These are phyloP conservation scores for Talaromyces sp. DNA, from an alignment of 2,329 filamentous ascomycete species.

Conservation along the genomic window DNA sequence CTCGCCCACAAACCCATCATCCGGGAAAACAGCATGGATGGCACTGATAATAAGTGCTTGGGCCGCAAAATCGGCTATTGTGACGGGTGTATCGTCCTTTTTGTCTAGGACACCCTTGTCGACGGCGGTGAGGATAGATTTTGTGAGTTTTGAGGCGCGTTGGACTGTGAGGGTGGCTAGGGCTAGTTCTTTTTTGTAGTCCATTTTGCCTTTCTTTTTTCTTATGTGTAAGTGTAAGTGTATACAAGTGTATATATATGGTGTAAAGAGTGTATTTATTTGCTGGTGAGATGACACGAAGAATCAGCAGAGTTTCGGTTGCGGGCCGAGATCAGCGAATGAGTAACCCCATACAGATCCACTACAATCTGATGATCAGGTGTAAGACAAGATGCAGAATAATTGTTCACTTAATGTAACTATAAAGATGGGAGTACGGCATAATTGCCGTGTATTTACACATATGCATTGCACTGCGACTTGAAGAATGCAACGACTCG, in stretches of 20 bases:
- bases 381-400: neutral
- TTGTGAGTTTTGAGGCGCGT: slow-evolving; percentile 54
- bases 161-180: slow-evolving; percentile 46
- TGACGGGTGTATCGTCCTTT: slow-evolving; percentile 56
- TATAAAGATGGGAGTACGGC: neutral
- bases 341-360: neutral
- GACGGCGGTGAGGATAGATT: slow-evolving; percentile 47
- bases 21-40: slow-evolving; percentile 50
- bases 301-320: neutral
- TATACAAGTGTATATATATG: neutral
- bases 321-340: slow-evolving; percentile 3
- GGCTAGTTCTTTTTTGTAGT: slow-evolving; percentile 33
- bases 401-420: neutral
- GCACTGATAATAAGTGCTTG: slow-evolving; percentile 58
- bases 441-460: neutral
- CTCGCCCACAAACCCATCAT: slow-evolving; percentile 57
- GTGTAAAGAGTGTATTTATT: neutral
- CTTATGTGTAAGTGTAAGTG: neutral
- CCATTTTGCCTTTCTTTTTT: neutral
- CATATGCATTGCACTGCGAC: neutral
- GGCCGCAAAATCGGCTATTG: slow-evolving; percentile 59
- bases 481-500: neutral
- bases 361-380: neutral
- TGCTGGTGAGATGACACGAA: too few species aligned
- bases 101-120: slow-evolving; percentile 52